Conservation (phyloP, 2,329 filamentous ascomycete genomes). For the Phyllosticta citrichinensis region DNA sequence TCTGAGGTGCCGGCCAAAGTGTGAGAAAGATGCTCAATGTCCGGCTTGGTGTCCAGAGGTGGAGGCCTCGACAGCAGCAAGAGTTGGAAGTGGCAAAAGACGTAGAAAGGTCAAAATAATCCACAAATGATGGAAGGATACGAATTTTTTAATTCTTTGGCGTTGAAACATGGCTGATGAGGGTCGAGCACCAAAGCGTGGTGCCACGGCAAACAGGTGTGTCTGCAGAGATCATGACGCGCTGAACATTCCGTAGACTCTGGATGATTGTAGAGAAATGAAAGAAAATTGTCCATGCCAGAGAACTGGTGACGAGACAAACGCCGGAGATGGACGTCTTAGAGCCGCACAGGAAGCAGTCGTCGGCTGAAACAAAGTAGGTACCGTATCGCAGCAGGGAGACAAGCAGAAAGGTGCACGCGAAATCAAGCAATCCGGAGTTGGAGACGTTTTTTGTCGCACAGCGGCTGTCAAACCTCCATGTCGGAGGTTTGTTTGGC, state of each 20-base stretch:
- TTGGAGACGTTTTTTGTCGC: background rate
- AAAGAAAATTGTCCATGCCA: background rate
- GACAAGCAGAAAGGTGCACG: background rate
- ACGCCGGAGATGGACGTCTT: background rate
- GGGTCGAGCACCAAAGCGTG: background rate
- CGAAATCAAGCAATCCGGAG: background rate
- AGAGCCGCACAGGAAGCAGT: background rate
- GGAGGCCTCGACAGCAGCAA: background rate
- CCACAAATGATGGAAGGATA: background rate
- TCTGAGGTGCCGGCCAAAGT: background rate
- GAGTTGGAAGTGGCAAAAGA: background rate
- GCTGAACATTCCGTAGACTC: too few species aligned
- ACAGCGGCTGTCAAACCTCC: too few species aligned
- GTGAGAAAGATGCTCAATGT: background rate
- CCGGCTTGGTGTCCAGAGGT: background rate
- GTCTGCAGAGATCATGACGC: background rate
- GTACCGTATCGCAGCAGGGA: background rate
- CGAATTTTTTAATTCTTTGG: background rate
- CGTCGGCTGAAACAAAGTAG: background rate
- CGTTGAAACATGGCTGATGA: background rate
- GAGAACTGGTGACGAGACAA: background rate
- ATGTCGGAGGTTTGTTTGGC: background rate
- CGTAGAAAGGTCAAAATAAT: background rate
- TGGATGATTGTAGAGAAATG: background rate
- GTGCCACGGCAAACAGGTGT: background rate